These are phyloP conservation scores for Penicillium chermesinum DNA, from an alignment of 495 filamentous ascomycete species.

Conservation along the genomic window DNA sequence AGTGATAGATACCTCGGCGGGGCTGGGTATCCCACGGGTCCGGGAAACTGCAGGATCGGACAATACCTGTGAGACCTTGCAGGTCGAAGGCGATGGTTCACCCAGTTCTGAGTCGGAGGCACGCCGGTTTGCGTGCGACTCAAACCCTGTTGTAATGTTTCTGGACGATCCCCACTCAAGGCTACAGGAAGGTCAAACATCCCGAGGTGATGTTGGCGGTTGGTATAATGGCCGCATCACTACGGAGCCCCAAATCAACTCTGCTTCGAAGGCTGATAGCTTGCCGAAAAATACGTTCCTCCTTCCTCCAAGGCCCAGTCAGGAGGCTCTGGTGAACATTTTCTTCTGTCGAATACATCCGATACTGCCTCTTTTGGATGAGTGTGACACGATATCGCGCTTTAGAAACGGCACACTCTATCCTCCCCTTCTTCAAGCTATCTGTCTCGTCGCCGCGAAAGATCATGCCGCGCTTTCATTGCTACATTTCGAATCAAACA, in stretches of 20 bases:
- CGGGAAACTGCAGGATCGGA: neutral
- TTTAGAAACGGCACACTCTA: no score
- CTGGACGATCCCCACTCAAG: slow-evolving; percentile 10
- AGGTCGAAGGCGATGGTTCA: neutral
- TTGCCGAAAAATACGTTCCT: neutral
- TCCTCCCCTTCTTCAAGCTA: slow-evolving; percentile 13
- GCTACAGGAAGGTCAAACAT: slow-evolving; percentile 3
- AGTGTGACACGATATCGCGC: no score
- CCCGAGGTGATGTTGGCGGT: neutral
- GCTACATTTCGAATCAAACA: slow-evolving; percentile 15
- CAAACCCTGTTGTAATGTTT: slow-evolving; percentile 21
- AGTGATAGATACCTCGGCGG: neutral
- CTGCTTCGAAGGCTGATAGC: neutral
- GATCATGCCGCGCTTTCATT: slow-evolving; percentile 22
- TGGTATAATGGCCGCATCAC: neutral
- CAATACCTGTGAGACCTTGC: neutral
- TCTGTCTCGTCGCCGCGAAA: slow-evolving; percentile 34
- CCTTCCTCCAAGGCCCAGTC: slow-evolving; percentile 16
- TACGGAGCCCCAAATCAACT: no score
- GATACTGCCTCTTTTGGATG: slow-evolving; percentile 26
- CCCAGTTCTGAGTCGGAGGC: neutral
- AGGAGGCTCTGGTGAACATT: slow-evolving; percentile 17
- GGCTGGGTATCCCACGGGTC: neutral
- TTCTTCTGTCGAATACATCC: slow-evolving; percentile 25
- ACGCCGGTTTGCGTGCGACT: slow-evolving; percentile 18